Evolutionary conservation across 164 flowering plant species (phyloP), one percentile per base, ranked within the genome.

Genomic region (grape (Vitis vinifera)): DNA sequence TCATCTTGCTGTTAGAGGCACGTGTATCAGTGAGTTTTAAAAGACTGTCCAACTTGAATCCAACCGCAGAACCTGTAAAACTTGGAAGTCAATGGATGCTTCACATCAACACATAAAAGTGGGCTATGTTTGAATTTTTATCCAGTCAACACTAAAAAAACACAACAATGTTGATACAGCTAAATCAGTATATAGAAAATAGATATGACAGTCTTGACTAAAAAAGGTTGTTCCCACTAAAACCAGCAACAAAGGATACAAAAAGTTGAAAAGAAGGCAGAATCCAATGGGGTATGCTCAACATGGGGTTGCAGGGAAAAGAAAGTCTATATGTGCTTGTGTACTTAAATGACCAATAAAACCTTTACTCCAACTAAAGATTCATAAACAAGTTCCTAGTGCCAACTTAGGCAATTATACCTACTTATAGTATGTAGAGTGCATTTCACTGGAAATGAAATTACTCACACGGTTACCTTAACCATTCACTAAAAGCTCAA

Each of bases 31-130:
- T 77, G 51, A 92, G 91, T 80, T 92, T 92, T 63, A 90, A 75
- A 73, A 92, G 92, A 76, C 94, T 92, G 72, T 92, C 97, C 87
- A 92, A 76, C 80, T 90, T 89, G 76, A 92, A 92, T 55, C 97
- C 97, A 72, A 90, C 71, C 47, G 97, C 97, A 76, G 94, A 79
- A 68, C 97, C 97, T 91, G 85, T 60, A 75, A 10, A 67, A 61
- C 11, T 52, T 51, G 49, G 58, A 62, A 61, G 37, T 14, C 27
- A 17, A 4, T 55, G 3, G 60, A 27, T 65, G 62, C 47, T 55
- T 44, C 49, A 27, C 19, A 59, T 59, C 15, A 27, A 27, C 62
- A 19, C 9, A 27, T 27, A 65, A 53, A 53, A 10, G 13, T 9
- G 27, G 17, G 9, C 49, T 16, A 15, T 8, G 37, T 53, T 27